Base-by-base conservation (phyloP, 768 basidiomycete species). In the Suillus brevipes region DNA sequence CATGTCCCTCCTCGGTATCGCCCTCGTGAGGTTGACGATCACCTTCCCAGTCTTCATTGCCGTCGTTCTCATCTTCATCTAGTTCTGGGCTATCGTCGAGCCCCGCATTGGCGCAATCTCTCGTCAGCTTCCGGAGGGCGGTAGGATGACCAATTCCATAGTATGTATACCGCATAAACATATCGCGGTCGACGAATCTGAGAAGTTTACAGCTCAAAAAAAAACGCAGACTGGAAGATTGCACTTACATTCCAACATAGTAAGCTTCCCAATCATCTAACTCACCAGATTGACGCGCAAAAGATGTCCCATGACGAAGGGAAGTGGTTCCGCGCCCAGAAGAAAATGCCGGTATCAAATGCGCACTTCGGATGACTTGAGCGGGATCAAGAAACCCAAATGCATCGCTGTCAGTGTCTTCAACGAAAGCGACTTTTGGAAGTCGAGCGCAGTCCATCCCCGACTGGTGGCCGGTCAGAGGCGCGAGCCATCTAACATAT, bases 231-330 rank as follows among this genome's bases (percentile, higher is more conserved):
- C 0, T 8, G 2, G 9, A 5, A 20, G 20, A 4, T 45, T 6
- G 4, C 18, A 45, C 47, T 49, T 40, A 73, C 74, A 70, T 50
- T 23, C 69, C 69, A 31, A 75, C 65, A 64, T 71, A 74, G 38
- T 64, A 72, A 40, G 36, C 56, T 3, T 43, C 42, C 63, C 62
- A 74, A n/a, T 74, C 73, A 43, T 53, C 63, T 9, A 64, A 37
- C n/a, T 52, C 36, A 23, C 45, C 66, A 25, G 1, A 25, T 6
- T n/a, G 10, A 43, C 5, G 40, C 31, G 6, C 20, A 4, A 16
- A 20, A 4, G 9, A 65, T 64, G 5, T 34, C 18, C 18, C 2
- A 23, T 61, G 9, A 3, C 38, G 18, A 37, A 63, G 56, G 6
- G 12, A 49, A 0, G 47, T 49, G 0, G 47, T 23, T 13, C n/a